phyloP scores from a whole-genome alignment of 176 grass and related monocot species.

The Avena atlantica region DNA sequence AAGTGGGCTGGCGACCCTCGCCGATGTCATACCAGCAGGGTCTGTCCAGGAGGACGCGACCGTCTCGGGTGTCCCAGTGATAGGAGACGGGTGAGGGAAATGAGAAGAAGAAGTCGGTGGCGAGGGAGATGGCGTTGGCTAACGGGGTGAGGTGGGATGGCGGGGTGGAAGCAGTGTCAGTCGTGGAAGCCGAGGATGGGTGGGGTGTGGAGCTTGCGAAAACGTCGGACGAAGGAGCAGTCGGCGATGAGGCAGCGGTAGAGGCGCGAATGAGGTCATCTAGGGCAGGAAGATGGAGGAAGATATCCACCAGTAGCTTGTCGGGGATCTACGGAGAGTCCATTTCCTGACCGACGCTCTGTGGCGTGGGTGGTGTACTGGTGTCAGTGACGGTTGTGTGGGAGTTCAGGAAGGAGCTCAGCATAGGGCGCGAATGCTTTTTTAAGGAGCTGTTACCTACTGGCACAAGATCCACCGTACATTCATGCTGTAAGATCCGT shows the following conservation, averaged over 20 bases:
- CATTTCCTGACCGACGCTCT: neutral
- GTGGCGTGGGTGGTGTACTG: neutral
- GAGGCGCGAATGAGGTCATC: no score
- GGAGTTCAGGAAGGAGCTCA: neutral
- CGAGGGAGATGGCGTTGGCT: neutral
- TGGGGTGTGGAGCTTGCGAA: no score
- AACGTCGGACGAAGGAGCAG: no score
- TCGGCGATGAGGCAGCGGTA: no score
- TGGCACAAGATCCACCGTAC: no score
- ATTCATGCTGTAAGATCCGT: no score
- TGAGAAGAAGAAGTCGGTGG: neutral
- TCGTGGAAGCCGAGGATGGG: neutral
- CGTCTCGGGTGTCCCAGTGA: neutral
- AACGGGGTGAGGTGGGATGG: neutral
- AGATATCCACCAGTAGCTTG: no score
- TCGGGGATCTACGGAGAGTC: neutral
- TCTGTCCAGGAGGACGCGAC: neutral
- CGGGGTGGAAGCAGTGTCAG: neutral
- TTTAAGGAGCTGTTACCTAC: no score
- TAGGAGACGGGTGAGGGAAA: neutral
- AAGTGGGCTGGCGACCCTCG: neutral
- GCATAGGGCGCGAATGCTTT: no score
- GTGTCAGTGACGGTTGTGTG: neutral
- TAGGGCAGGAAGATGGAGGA: no score
- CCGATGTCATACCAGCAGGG: neutral